Evolutionary conservation across 176 grass and related monocot species (phyloP).

Genomic region (Oryza glumipatula): DNA sequence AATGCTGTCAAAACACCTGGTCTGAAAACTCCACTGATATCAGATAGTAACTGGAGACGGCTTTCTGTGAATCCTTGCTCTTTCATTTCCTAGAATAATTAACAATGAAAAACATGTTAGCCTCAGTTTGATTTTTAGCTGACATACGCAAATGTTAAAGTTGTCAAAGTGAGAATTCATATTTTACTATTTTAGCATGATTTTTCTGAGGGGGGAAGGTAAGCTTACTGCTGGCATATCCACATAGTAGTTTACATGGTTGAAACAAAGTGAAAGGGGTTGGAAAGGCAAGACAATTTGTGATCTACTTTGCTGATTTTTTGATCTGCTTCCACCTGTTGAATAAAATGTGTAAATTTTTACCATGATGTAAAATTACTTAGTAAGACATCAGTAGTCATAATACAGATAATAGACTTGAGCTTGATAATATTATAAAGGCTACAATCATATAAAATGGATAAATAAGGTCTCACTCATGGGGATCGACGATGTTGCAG

Average conservation of each 20-base stretch:
- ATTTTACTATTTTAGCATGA: background rate
- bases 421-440: background rate
- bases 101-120: constrained; percentile 2
- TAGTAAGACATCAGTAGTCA: background rate
- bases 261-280: constrained; percentile 82
- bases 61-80: constrained; percentile 77
- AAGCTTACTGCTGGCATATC: constrained; percentile 85
- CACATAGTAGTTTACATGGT: constrained; percentile 85
- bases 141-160: background rate
- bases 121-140: background rate
- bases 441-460: constrained; percentile 16
- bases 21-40: constrained; percentile 89
- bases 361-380: background rate
- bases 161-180: background rate
- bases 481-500: constrained; percentile 13
- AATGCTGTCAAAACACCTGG: constrained; percentile 86
- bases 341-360: background rate
- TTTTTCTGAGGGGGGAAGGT: background rate
- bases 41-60: constrained; percentile 65
- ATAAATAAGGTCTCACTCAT: constrained; percentile 18
- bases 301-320: constrained; percentile 27
- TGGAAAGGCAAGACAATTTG: constrained; percentile 75
- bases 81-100: constrained; percentile 79
- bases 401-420: background rate
- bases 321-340: constrained; percentile 31